These are phyloP conservation scores for Geosmithia flava DNA, from an alignment of 2,329 filamentous ascomycete genomes.

Conservation along the genomic window DNA sequence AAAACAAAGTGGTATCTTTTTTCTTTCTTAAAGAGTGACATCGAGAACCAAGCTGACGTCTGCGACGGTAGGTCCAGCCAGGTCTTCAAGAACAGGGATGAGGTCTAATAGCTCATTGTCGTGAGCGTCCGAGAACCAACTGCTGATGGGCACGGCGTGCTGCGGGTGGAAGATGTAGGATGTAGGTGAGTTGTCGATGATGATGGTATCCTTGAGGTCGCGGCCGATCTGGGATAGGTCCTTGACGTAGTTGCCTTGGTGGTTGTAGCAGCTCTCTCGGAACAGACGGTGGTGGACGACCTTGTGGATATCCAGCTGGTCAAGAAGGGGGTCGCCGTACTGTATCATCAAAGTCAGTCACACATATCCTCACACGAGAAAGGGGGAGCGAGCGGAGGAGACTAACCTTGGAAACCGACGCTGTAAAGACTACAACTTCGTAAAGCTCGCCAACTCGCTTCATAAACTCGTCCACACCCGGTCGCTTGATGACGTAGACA, in stretches of 20 bases:
- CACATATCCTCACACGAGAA: not conserved
- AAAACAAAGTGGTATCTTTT: slow-evolving; percentile 15
- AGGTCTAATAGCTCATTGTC: slow-evolving; percentile 97
- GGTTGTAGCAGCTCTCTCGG: slow-evolving; percentile 97
- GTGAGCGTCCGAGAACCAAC: slow-evolving; percentile 99
- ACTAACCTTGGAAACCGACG: slow-evolving; percentile 86
- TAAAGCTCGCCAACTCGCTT: slow-evolving; percentile 96
- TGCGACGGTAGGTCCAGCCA: slow-evolving; percentile 76
- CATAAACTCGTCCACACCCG: slow-evolving; percentile 98
- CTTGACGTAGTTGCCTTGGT: slow-evolving; percentile 99
- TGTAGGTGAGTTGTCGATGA: slow-evolving; percentile 98
- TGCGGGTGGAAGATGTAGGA: slow-evolving; percentile 99
- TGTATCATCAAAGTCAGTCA: slow-evolving; percentile 17
- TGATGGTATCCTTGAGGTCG: slow-evolving; percentile 94
- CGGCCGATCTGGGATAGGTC: slow-evolving; percentile 94
- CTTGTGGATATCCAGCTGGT: slow-evolving; percentile 93
- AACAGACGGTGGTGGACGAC: slow-evolving; percentile 95
- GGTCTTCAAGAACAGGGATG: slow-evolving; percentile 94
- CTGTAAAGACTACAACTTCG: slow-evolving; percentile 97
- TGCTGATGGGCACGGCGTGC: slow-evolving; percentile 97
- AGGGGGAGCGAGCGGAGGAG: not conserved
- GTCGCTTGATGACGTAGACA: slow-evolving; percentile 97
- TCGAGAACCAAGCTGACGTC: slow-evolving; percentile 97
- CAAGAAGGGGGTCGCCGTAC: slow-evolving; percentile 93
- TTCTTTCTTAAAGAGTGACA: slow-evolving; percentile 53